Base-by-base conservation (phyloP, 208 protist genomes). In the Herpetomonas samuelpessoai region DNA sequence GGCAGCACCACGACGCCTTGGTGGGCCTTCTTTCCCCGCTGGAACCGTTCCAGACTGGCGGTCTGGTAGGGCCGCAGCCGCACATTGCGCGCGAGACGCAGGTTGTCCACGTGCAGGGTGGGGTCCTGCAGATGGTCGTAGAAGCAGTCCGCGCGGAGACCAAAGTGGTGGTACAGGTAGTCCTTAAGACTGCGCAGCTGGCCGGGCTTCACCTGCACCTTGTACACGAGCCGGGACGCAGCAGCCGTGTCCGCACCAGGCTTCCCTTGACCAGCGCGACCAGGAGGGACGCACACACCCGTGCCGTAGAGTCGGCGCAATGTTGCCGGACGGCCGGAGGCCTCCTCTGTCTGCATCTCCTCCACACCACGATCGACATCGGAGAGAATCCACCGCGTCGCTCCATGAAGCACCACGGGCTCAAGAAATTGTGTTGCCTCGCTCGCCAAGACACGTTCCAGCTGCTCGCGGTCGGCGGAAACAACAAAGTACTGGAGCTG, bases 1-100 rank as follows among this genome's bases (percentile, higher is more conserved):
- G 99, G 98, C 3, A 99, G 86, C 35, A 99, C 98, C 62, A 99
- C 96, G 19, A 99, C 94, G 19, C 98, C 98, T 44, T 91, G 88
- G 62, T 96, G 87, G 10, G 95, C 92, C 64, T 90, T 91, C 41
- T 76, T 70, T 6, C 84, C 86, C 21, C 78, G 69, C 4, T 77
- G 75, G 72, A 96, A 96, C 3, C 87, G 77, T 57, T 96, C 87
- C 24, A 94, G 75, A 3, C 85, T 91, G 3, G 83, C 83, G 9
- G 86, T 76, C 74, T 96, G 91, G 56, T 96, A 94, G 12, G 83
- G 80, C 0, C 91, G 88, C 53, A 96, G 70, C 2, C 81, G 77
- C 48, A 91, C 83, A 54, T 87, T 59, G 28, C 71, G 65, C 22
- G 75, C 74, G 18, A 96, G 74, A 16, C 49, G 65, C 14, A 96